Conservation (phyloP, 2,329 filamentous ascomycete genomes). For the Sporothrix curviconia region DNA sequence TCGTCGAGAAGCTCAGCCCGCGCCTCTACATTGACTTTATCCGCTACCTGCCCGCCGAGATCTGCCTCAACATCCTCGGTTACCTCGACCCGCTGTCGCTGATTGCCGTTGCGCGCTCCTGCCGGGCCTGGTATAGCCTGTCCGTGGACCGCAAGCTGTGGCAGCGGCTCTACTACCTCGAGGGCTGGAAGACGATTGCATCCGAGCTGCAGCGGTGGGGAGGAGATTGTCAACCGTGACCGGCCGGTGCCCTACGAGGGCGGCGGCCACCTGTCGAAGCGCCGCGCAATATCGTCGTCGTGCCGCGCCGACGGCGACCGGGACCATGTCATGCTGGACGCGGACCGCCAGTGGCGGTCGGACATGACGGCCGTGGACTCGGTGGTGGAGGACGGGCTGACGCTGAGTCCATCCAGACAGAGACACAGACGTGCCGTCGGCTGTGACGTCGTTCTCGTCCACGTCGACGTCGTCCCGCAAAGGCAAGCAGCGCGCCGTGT, state of each 20-base stretch:
- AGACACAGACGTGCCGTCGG: neutral
- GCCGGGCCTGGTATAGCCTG: constrained; percentile 72
- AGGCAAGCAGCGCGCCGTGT: constrained; percentile 31
- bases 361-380: neutral
- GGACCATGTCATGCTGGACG: constrained; percentile 38
- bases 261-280: constrained; percentile 48
- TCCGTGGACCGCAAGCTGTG: constrained; percentile 80
- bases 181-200: constrained; percentile 75
- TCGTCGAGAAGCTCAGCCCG: constrained; percentile 73
- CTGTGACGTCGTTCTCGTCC: constrained; percentile 1
- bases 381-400: neutral
- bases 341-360: neutral
- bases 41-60: constrained; percentile 75
- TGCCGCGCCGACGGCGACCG: constrained; percentile 34
- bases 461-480: constrained; percentile 19
- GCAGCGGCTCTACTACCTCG: constrained; percentile 72
- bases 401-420: neutral
- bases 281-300: constrained; percentile 43
- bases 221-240: constrained; percentile 51
- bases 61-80: constrained; percentile 81
- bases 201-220: constrained; percentile 60
- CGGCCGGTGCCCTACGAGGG: constrained; percentile 38
- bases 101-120: constrained; percentile 70
- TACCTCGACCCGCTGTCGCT: constrained; percentile 79
- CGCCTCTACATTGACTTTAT: constrained; percentile 92